Percentiles rank a stretch among this genome's conserved stretches.
Conservation (phyloP, 176 grass and related monocot species). For the Carex parvula region DNA sequence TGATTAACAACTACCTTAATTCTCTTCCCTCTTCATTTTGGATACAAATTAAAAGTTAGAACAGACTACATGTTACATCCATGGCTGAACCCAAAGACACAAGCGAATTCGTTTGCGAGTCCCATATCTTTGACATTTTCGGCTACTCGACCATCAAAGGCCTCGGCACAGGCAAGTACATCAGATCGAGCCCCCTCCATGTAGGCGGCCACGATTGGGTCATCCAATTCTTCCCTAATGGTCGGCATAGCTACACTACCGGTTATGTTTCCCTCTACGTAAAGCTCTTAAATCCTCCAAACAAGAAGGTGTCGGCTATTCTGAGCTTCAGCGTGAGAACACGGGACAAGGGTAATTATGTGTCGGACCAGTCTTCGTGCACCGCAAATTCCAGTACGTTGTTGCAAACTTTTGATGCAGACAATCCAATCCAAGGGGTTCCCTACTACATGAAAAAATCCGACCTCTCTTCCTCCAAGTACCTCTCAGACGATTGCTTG, state of each 20-base stretch:
- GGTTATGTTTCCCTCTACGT: slow-evolving; percentile 15
- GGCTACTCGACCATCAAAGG: slow-evolving; percentile 23
- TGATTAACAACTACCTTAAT: not conserved
- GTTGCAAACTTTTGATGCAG: slow-evolving; percentile 1
- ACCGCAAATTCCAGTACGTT: slow-evolving; percentile 3
- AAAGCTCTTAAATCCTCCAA: slow-evolving; percentile 6
- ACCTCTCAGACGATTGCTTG: slow-evolving; percentile 5
- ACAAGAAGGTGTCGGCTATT: slow-evolving; percentile 16
- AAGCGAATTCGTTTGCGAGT: slow-evolving; percentile 16
- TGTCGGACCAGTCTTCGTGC: not conserved
- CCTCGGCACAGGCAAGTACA: slow-evolving; percentile 17
- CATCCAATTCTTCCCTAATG: slow-evolving; percentile 21
- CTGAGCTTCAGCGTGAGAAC: slow-evolving; percentile 10
- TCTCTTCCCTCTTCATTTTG: not conserved
- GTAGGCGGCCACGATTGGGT: slow-evolving; percentile 23
- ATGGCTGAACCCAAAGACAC: not conserved
- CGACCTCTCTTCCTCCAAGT: slow-evolving; percentile 22
- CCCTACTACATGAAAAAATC: slow-evolving; percentile 15
- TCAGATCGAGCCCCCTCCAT: slow-evolving; percentile 18
- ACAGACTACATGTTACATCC: not conserved
- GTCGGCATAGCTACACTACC: not conserved
- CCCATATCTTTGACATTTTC: slow-evolving; percentile 3
- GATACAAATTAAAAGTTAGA: not conserved
- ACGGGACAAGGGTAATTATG: not conserved
- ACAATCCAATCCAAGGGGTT: slow-evolving; percentile 13